These are phyloP conservation scores for Hypsizygus marmoreus DNA, from an alignment of 768 basidiomycete species.

Conservation along the genomic window DNA sequence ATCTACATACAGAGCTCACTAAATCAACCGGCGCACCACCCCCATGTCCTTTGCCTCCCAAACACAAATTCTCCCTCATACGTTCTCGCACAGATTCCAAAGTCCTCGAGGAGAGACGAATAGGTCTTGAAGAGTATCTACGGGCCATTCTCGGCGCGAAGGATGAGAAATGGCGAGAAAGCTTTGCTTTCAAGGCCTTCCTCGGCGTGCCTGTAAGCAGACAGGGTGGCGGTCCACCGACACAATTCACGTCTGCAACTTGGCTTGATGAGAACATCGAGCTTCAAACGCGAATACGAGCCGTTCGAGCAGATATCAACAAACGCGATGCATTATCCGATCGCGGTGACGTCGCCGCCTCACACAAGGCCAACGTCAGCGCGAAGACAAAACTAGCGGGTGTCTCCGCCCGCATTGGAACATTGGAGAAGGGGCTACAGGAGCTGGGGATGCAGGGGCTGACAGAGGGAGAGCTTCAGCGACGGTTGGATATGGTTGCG, in stretches of 20 bases:
- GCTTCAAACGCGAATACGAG: conserved; percentile 73
- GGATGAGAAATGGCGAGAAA: conserved; percentile 82
- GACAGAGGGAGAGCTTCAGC: conserved; percentile 89
- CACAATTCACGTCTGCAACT: conserved; percentile 69
- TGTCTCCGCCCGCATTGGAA: conserved; percentile 71
- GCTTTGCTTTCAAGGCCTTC: conserved; percentile 81
- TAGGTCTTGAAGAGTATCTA: conserved; percentile 81
- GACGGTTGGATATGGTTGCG: conserved; percentile 88
- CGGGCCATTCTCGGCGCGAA: conserved; percentile 82
- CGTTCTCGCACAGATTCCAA: conserved; percentile 58
- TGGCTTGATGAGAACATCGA: conserved; percentile 92
- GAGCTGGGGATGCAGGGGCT: conserved; percentile 69
- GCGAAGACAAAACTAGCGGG: conserved; percentile 86
- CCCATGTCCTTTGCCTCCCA: conserved; percentile 80
- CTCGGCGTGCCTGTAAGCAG: conserved; percentile 77
- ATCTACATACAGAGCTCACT: conserved; percentile 79
- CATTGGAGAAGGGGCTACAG: conserved; percentile 68
- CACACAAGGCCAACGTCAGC: conserved; percentile 79
- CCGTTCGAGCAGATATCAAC: conserved; percentile 84
- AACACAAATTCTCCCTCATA: conserved; percentile 74
- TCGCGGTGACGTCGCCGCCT: conserved; percentile 68
- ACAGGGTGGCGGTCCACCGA: conserved; percentile 39
- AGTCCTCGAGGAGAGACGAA: conserved; percentile 75
- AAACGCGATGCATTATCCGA: conserved; percentile 84
- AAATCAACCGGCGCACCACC: conserved; percentile 81